Evolutionary conservation across 129 eudicot genomes (phyloP), one percentile per base, ranked within the genome.

Genomic region (Cynara cardunculus): DNA sequence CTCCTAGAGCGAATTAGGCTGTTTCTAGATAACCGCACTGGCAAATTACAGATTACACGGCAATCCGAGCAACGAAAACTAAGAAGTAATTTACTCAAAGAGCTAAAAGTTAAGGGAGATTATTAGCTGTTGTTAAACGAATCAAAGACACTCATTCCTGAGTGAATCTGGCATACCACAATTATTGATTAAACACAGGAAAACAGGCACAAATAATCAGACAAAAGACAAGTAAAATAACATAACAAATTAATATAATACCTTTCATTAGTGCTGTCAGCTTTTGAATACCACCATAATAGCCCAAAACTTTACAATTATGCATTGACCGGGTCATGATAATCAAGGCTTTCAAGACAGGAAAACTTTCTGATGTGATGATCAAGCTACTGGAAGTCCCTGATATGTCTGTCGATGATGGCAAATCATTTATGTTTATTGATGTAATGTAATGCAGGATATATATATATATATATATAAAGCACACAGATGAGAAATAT

Each of bases 191-290:
- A 64, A 76, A 64, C 73, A 49, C 25, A 34, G 70, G 59, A 34
- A 22, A 72, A 37, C 44, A 81, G 11, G 25, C n/a, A 70, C 34
- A 9, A 67, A 68, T 56, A 67, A 67, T 75, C 53, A 81, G 27
- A 74, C 62, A 31, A 68, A 69, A 34, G 21, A 24, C 5, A 25
- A 25, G 62, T 74, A 74, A 44, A 49, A 56, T 56, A 67, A 26
- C 19, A 78, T 27, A 41, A 78, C 49, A 49, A 56, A 30, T 18
- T 76, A 39, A 59, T 24, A 14, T 16, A n/a, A 24, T 88, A 91
- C 98, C 99, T 87, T 96, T 96, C 93, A 96, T 86, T 80, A 96
- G 76, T 39, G 97, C 98, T 4, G 96, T 88, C 72, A 96, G 97
- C 83, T 96, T 93, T 79, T 87, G 99, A 82, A 90, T 87, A 37